Conservation (phyloP, 2,329 filamentous ascomycete species). For the Sporothrix globosa region DNA sequence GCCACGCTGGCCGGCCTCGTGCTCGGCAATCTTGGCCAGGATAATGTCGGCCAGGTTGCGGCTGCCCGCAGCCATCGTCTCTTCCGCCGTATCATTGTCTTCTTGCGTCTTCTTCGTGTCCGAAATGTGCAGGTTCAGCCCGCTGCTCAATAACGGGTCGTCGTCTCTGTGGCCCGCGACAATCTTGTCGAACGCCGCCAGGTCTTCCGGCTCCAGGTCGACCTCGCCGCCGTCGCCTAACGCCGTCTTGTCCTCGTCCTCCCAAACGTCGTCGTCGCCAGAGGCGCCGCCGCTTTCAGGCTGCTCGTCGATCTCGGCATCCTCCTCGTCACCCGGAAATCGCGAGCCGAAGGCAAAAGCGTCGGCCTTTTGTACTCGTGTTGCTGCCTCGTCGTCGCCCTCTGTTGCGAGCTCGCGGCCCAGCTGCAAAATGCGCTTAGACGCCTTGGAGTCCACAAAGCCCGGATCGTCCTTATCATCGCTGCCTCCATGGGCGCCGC, state of each 20-base stretch:
- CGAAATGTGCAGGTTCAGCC: conserved; percentile 36
- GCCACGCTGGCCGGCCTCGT: conserved; percentile 63
- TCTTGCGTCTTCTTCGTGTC: conserved; percentile 45
- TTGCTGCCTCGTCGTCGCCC: conserved; percentile 49
- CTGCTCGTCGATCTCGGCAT: conserved; percentile 54
- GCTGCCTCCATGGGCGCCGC: conserved; percentile 63
- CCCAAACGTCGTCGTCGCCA: conserved; percentile 66
- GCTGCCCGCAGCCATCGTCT: conserved; percentile 37
- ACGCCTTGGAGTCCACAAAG: conserved; percentile 86
- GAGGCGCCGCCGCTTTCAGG: conserved; percentile 43
- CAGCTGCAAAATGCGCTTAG: conserved; percentile 84
- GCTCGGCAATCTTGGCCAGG: conserved; percentile 87
- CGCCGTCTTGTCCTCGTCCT: conserved; percentile 74
- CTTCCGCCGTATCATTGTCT: conserved; percentile 35
- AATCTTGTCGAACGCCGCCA: conserved; percentile 90
- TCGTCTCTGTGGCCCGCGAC: conserved; percentile 72
- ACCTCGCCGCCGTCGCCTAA: conserved; percentile 70
- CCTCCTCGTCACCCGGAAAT: conserved; percentile 66
- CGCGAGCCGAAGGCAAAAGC: conserved; percentile 82
- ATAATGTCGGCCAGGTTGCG: conserved; percentile 93
- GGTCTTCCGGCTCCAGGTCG: conserved; percentile 85
- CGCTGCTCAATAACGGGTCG: conserved; percentile 71
- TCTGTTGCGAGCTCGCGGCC: conserved; percentile 88
- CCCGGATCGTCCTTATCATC: conserved; percentile 65
- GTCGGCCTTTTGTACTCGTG: conserved; percentile 51